Base-by-base conservation (phyloP, 768 basidiomycete species). In the Suillus occidentalis region DNA sequence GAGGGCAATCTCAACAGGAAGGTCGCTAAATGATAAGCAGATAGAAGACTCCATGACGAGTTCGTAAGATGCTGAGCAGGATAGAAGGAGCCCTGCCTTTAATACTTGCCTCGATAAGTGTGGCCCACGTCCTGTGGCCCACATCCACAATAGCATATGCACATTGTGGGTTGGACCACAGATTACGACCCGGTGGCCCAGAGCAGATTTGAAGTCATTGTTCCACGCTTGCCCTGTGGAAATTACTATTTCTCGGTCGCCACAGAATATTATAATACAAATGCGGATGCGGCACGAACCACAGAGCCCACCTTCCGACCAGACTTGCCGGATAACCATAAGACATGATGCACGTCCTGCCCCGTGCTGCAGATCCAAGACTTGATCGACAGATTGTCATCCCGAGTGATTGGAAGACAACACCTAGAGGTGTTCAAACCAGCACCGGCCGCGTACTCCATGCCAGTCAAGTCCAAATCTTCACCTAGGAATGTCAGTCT, bases 1-100 rank as follows among this genome's bases (percentile, higher is more conserved):
- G 52, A 77, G 72, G 47, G 66, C 72, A 25, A 81, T 72, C 70
- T 81, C 80, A 49, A 73, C 67, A 14, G 79, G 73, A 57, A 80
- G 74, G 22, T 60, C 57, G 25, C 68, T 65, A 62, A 78, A 69
- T 22, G 28, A 56, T 47, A 70, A 67, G 39, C 42, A 62, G 7
- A n/a, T 36, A 56, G 7, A 6, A 22, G 13, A 4, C 13, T 37
- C 13, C n/a, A 37, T 56, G 36, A 56, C 3, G 14, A 13, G 36
- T 6, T 20, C n/a, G 53, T 20, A 36, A 34, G 20, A 37, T 56
- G n/a, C 53, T 36, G 14, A 22, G 25, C 25, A 25, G 49, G 22
- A 25, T 14, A 7, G 49, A 50, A 50, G 49, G 6, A 47, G n/a
- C n/a, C 18, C 12, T 47, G n/a, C n/a, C 45, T 22, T 47, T 22